phyloP scores from a whole-genome alignment of 441 rosid genomes.

The Euphorbia celastroides region DNA sequence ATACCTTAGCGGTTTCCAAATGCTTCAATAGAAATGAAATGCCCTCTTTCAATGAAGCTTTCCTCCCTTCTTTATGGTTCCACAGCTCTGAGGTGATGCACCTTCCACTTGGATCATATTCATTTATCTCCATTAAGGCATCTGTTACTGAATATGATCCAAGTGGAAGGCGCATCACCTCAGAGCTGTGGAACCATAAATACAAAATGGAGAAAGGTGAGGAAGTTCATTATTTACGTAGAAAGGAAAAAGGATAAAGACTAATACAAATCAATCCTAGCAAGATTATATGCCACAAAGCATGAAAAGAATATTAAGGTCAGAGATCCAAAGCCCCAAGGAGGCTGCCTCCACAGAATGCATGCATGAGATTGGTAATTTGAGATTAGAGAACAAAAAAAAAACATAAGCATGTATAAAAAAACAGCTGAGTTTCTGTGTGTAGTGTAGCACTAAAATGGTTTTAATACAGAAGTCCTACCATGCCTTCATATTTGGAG shows the following conservation, averaged over 20 bases:
- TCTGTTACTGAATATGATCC: constrained; percentile 27
- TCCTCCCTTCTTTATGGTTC: constrained; percentile 58
- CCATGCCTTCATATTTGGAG: background rate
- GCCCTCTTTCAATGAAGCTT: constrained; percentile 64
- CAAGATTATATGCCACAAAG: background rate
- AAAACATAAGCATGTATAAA: background rate
- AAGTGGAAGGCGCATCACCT: constrained; percentile 50
- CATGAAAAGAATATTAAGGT: background rate
- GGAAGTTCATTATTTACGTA: background rate
- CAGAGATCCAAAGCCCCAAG: background rate
- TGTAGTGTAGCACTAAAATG: background rate
- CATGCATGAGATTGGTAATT: background rate
- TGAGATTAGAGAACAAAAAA: background rate
- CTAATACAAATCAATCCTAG: background rate
- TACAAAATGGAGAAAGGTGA: background rate
- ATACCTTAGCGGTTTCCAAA: constrained; percentile 38
- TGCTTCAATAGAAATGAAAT: constrained; percentile 40
- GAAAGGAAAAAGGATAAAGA: background rate
- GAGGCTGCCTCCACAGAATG: background rate
- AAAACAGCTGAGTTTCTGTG: background rate
- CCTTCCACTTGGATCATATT: constrained; percentile 88
- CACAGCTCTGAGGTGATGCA: constrained; percentile 73
- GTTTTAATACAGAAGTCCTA: background rate
- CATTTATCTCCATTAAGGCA: constrained; percentile 68
- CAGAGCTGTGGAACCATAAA: constrained; percentile 65